Conservation (phyloP, 257 asterid species). For the Ilex aquifolium region DNA sequence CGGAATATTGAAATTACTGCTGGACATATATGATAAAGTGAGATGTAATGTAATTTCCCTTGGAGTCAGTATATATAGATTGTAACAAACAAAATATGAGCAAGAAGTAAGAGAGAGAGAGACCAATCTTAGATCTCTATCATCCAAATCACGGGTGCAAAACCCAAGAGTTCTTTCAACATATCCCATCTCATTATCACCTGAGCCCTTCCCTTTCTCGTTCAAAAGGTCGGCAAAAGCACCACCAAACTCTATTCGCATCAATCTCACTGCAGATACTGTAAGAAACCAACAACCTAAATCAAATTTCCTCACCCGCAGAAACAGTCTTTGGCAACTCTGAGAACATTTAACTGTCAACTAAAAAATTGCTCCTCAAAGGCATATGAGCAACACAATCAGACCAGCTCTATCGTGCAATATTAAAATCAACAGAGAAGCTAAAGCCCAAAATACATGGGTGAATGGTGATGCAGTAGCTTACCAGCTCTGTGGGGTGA, state of each 20-base stretch:
- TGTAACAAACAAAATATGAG: constrained; percentile 5
- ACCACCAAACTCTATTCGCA: constrained; percentile 89
- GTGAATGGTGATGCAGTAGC: constrained; percentile 5
- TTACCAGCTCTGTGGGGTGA: constrained; percentile 98
- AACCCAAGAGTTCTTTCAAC: constrained; percentile 93
- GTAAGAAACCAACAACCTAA: background rate
- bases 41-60: no score
- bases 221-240: constrained; percentile 93
- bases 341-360: background rate
- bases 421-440: background rate
- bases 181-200: constrained; percentile 87
- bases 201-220: constrained; percentile 93
- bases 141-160: constrained; percentile 72
- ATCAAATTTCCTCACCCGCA: background rate
- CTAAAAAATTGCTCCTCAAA: background rate
- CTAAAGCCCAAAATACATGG: background rate
- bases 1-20: background rate
- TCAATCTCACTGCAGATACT: constrained; percentile 93
- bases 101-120: constrained; percentile 4
- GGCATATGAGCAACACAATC: background rate
- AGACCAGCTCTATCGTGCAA: background rate
- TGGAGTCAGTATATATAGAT: no score
- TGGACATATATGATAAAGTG: background rate
- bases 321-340: background rate
- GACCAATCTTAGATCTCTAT: constrained; percentile 86